Evolutionary conservation across 2,329 filamentous ascomycete genomes (phyloP).

Genomic region (Phoma sp.): DNA sequence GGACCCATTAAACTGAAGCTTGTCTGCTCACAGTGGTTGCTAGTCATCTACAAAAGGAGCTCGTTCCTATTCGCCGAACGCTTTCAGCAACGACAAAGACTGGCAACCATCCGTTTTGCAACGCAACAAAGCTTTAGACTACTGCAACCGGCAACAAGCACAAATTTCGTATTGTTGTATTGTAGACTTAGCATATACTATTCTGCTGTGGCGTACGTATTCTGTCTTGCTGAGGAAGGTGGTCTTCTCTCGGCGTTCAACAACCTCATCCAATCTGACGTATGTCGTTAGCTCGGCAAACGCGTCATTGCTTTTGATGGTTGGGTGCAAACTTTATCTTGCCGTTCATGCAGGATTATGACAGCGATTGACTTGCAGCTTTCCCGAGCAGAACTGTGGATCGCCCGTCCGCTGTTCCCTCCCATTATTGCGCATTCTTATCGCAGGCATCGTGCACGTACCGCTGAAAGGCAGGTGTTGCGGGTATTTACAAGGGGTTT

Average conservation of each 20-base stretch:
- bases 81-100: too few species aligned
- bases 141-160: too few species aligned
- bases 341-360: not conserved
- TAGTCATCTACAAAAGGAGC: too few species aligned
- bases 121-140: too few species aligned
- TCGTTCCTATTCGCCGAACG: too few species aligned
- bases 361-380: not conserved
- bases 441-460: not conserved
- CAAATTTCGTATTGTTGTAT: too few species aligned
- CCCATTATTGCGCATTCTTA: not conserved
- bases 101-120: too few species aligned
- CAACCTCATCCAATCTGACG: not conserved
- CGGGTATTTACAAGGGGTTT: not conserved
- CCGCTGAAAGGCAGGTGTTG: not conserved
- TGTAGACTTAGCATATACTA: too few species aligned
- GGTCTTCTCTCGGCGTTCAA: too few species aligned
- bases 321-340: not conserved
- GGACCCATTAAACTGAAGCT: not conserved
- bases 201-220: too few species aligned
- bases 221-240: too few species aligned
- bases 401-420: not conserved
- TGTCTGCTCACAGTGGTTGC: not conserved
- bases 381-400: not conserved
- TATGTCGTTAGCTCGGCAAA: not conserved
- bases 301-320: not conserved